Conservation (phyloP, 495 filamentous ascomycete species). For the Penicillium waksmanii region DNA sequence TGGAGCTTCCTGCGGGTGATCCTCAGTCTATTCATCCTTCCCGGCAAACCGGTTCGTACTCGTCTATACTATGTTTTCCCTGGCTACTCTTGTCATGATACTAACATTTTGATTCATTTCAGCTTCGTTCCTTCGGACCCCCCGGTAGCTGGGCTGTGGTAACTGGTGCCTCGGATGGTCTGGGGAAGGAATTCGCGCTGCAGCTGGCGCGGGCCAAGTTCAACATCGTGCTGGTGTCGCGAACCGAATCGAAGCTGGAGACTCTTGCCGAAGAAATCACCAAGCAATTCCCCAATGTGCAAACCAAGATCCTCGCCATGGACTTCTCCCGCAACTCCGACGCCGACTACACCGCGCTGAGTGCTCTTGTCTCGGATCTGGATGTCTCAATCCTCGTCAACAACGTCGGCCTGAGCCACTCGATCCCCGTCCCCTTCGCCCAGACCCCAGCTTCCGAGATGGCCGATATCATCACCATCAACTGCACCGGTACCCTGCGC, state of each 20-base stretch:
- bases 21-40: constrained; percentile 76
- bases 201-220: constrained; percentile 91
- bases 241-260: constrained; percentile 86
- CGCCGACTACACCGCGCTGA: constrained; percentile 74
- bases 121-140: constrained; percentile 90
- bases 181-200: constrained; percentile 94
- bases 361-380: constrained; percentile 65
- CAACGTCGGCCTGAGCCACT: constrained; percentile 94
- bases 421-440: constrained; percentile 87
- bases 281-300: constrained; percentile 60
- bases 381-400: constrained; percentile 92
- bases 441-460: constrained; percentile 78
- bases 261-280: constrained; percentile 75
- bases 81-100: constrained; percentile 11
- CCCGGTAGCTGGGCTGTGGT: constrained; percentile 94
- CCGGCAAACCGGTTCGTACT: constrained; percentile 59
- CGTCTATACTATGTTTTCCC: not conserved
- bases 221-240: constrained; percentile 91
- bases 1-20: constrained; percentile 67
- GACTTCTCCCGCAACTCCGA: constrained; percentile 83
- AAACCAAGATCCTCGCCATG: constrained; percentile 81
- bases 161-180: constrained; percentile 93
- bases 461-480: constrained; percentile 88
- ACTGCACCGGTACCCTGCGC: constrained; percentile 85
- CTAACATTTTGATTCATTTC: constrained; percentile 8